Evolutionary conservation across 1,284 basidiomycete genomes (phyloP).

Genomic region (Kwoniella shivajii): DNA sequence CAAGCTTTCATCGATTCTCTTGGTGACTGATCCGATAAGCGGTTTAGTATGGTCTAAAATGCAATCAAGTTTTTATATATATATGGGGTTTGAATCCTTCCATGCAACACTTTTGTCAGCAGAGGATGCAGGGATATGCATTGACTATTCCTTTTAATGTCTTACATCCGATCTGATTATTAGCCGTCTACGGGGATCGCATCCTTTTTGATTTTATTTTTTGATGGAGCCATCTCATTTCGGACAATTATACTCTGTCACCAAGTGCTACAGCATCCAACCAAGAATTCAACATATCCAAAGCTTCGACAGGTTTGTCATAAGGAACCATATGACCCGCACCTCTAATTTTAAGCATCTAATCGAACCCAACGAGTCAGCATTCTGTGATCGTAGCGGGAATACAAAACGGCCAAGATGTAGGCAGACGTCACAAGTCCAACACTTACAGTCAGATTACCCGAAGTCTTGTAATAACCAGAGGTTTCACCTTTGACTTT

Average conservation of each 20-base stretch:
- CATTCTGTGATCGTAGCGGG: neutral
- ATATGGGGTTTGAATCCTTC: too few relatives aligned
- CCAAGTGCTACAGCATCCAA: conserved; percentile 27
- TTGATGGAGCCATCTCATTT: too few relatives aligned
- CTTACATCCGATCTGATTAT: too few relatives aligned
- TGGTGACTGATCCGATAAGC: conserved; percentile 16
- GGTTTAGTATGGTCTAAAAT: too few relatives aligned
- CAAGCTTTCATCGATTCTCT: conserved; percentile 29
- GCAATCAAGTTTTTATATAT: too few relatives aligned
- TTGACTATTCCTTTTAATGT: too few relatives aligned
- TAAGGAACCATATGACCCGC: conserved; percentile 56
- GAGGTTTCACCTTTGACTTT: conserved; percentile 54
- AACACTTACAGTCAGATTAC: conserved; percentile 66
- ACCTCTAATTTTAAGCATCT: conserved; percentile 43
- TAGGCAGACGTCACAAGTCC: too few relatives aligned
- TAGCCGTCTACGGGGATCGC: too few relatives aligned
- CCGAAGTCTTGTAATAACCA: conserved; percentile 63
- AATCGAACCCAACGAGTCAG: conserved; percentile 1
- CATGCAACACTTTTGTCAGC: too few relatives aligned
- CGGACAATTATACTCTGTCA: neutral
- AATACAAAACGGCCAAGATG: too few relatives aligned
- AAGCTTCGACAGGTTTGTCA: conserved; percentile 53
- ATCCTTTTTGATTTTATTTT: too few relatives aligned
- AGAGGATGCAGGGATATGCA: too few relatives aligned
- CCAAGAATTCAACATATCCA: conserved; percentile 53